phyloP scores from a whole-genome alignment of 352 stramenopile species.

The Blastocystis hominis region DNA sequence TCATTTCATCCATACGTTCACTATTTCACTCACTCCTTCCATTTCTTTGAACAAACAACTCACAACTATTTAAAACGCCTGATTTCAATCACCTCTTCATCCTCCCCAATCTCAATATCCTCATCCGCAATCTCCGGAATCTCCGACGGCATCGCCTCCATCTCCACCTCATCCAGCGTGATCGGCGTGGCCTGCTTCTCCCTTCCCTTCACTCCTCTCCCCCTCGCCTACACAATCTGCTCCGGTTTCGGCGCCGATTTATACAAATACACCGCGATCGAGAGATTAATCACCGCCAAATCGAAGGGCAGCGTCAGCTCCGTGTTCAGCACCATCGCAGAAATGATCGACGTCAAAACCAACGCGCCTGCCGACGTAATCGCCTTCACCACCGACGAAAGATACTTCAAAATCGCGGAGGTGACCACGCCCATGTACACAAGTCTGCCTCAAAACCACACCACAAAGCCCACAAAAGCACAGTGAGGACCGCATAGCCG shows the following conservation, averaged over 20 bases:
- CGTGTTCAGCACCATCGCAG: background rate
- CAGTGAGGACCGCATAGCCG: background rate
- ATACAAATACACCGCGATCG: conserved; percentile 37
- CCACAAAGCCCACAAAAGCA: background rate
- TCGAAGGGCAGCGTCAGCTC: conserved; percentile 13
- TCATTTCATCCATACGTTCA: no score
- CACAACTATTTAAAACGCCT: background rate
- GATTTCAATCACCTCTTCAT: conserved; percentile 32
- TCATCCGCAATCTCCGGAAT: background rate
- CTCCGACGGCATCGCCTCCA: conserved; percentile 10
- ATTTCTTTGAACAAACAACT: background rate
- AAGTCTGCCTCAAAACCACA: background rate
- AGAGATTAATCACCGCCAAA: conserved; percentile 39
- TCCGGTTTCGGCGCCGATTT: background rate
- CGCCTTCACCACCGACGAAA: conserved; percentile 35
- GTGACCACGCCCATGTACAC: conserved; percentile 46
- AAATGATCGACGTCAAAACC: conserved; percentile 27
- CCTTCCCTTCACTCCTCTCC: background rate
- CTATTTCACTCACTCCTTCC: no score
- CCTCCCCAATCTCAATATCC: conserved; percentile 23
- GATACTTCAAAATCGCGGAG: conserved; percentile 41
- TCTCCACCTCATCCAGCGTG: background rate
- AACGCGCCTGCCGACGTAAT: background rate
- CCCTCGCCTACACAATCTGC: background rate
- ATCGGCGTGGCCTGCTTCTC: no score